Evolutionary conservation across 495 filamentous ascomycete species (phyloP).

Genomic region (Chaetomidium leptoderma): DNA sequence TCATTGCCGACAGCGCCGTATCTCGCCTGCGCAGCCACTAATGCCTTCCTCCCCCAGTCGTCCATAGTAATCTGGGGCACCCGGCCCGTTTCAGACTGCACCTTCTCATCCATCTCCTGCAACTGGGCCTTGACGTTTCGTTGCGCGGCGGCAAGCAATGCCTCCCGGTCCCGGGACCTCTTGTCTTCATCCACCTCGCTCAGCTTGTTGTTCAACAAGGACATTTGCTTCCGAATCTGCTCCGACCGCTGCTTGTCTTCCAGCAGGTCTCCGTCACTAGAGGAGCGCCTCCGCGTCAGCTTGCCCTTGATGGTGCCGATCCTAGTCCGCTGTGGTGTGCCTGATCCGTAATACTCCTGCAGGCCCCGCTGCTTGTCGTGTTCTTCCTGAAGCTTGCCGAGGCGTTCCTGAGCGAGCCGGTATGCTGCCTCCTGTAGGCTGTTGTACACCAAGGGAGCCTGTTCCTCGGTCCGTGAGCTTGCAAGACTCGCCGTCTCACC

Average conservation of each 20-base stretch:
- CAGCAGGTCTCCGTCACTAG: slow-evolving; percentile 59
- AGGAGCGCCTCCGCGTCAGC: slow-evolving; percentile 59
- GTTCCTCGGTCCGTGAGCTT: neutral
- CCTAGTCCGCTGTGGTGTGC: slow-evolving; percentile 41
- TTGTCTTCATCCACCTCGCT: slow-evolving; percentile 70
- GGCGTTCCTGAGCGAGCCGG: slow-evolving; percentile 74
- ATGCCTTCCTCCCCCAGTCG: slow-evolving; percentile 75
- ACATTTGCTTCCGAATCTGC: slow-evolving; percentile 77
- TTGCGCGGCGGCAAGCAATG: slow-evolving; percentile 72
- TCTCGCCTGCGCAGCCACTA: slow-evolving; percentile 60
- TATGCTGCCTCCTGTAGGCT: slow-evolving; percentile 79
- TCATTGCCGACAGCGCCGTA: slow-evolving; percentile 47
- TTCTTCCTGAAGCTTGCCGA: slow-evolving; percentile 74
- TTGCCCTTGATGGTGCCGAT: slow-evolving; percentile 51
- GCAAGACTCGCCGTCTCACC: neutral
- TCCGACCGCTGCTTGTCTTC: slow-evolving; percentile 66
- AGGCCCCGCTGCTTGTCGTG: slow-evolving; percentile 53
- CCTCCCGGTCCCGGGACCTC: slow-evolving; percentile 64
- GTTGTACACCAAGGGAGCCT: slow-evolving; percentile 38
- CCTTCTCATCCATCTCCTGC: slow-evolving; percentile 71
- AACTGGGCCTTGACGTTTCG: slow-evolving; percentile 77
- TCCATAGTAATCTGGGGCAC: slow-evolving; percentile 62
- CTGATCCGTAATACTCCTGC: slow-evolving; percentile 64
- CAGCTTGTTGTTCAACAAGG: slow-evolving; percentile 62
- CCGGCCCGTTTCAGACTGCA: slow-evolving; percentile 73